Percentiles rank a stretch among this genome's conserved stretches.
These are phyloP conservation scores for Fusarium sp. DNA, from an alignment of 2,329 filamentous ascomycete genomes.

Conservation along the genomic window DNA sequence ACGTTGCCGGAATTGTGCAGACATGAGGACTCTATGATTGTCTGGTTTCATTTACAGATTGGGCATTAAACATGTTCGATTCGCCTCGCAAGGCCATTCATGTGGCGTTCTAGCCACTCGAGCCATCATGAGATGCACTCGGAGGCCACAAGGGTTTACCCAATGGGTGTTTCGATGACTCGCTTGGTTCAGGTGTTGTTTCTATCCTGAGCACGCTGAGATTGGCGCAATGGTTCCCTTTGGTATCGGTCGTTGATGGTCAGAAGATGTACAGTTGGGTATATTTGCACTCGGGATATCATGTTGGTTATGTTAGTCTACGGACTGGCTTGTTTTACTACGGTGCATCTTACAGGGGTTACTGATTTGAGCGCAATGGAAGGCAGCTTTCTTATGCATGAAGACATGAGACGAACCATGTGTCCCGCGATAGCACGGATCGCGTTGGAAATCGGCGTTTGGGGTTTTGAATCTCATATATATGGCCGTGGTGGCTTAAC, in stretches of 20 bases:
- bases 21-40: constrained; percentile 29
- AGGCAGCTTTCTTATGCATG: constrained; percentile 34
- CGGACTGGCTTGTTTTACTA: constrained; percentile 20
- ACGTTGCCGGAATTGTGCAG: constrained; percentile 52
- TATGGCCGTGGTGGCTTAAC: constrained; percentile 23
- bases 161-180: neutral
- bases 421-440: constrained; percentile 30
- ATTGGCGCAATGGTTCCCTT: neutral
- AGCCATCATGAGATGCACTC: too few relatives aligned
- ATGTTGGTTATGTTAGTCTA: constrained; percentile 8
- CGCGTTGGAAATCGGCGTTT: constrained; percentile 36
- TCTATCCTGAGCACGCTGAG: neutral
- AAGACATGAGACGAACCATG: constrained; percentile 29
- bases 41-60: neutral
- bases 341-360: constrained; percentile 26
- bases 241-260: neutral
- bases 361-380: constrained; percentile 30
- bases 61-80: neutral
- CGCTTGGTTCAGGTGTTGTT: neutral
- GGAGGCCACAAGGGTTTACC: too few relatives aligned
- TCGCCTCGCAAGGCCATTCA: neutral
- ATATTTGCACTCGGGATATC: neutral
- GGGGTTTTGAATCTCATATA: constrained; percentile 9
- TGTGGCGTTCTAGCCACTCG: neutral
- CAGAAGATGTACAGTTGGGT: neutral